These are phyloP conservation scores for Phaeolepiota aurea DNA, from an alignment of 768 basidiomycete genomes.

Conservation along the genomic window DNA sequence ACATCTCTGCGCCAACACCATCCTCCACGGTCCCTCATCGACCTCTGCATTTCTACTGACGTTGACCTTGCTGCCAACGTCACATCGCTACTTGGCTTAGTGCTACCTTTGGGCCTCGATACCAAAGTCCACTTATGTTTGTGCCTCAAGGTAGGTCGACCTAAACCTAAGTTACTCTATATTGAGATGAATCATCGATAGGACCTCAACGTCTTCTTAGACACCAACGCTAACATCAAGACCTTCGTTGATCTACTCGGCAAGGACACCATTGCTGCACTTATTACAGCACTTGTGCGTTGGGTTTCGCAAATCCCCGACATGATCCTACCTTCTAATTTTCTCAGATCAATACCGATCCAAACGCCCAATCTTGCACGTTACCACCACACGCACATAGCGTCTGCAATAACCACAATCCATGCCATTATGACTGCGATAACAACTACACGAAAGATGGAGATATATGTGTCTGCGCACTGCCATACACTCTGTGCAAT, in stretches of 20 bases:
- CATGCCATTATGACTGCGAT: conserved; percentile 28
- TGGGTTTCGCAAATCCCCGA: not conserved
- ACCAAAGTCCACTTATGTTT: conserved; percentile 24
- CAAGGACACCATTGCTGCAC: conserved; percentile 10
- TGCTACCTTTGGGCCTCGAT: conserved; percentile 12
- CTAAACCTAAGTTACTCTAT: not conserved
- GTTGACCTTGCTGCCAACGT: conserved; percentile 15
- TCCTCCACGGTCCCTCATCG: conserved; percentile 18
- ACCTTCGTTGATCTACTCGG: conserved; percentile 18
- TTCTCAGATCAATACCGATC: conserved; percentile 20
- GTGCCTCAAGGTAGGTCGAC: conserved; percentile 26
- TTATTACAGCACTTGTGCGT: conserved; percentile 18
- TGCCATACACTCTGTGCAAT: conserved; percentile 28
- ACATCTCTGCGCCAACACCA: conserved; percentile 18
- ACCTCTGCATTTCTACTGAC: conserved; percentile 22
- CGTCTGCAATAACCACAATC: conserved; percentile 19
- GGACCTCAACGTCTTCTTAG: conserved; percentile 25
- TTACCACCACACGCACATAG: conserved; percentile 23
- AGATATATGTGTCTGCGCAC: conserved; percentile 25
- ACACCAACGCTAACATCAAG: conserved; percentile 18
- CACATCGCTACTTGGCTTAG: conserved; percentile 14
- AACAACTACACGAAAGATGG: conserved; percentile 16
- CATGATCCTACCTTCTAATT: not conserved
- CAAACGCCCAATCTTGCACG: conserved; percentile 19
- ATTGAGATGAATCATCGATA: conserved; percentile 11